A percentile compares a stretch with the other conserved stretches of the same genome.
Evolutionary conservation across 2,329 filamentous ascomycete species (phyloP).

Genomic region (Huntiella omanensis): DNA sequence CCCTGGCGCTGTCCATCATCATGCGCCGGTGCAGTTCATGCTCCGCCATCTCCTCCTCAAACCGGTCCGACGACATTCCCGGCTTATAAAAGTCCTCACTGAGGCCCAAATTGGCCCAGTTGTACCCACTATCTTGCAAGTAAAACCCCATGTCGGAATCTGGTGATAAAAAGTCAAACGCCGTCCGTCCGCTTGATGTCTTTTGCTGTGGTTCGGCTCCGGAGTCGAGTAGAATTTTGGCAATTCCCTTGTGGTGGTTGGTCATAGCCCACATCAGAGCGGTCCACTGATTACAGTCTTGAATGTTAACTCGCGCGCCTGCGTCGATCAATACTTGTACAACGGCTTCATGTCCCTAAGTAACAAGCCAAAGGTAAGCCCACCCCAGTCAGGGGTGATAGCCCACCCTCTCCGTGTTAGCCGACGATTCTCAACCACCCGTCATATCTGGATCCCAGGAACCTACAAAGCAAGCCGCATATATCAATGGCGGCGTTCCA

Average conservation of each 20-base stretch:
- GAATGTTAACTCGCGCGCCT: constrained; percentile 74
- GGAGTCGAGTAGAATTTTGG: constrained; percentile 78
- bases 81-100: constrained; percentile 88
- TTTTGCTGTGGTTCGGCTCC: constrained; percentile 92
- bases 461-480: constrained; percentile 88
- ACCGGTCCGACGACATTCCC: constrained; percentile 79
- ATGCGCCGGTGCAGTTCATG: constrained; percentile 87
- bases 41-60: constrained; percentile 94
- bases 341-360: constrained; percentile 69
- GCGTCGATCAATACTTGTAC: constrained; percentile 69
- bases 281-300: constrained; percentile 94
- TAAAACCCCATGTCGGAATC: constrained; percentile 96
- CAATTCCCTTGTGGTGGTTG: constrained; percentile 89
- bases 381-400: constrained; percentile 10
- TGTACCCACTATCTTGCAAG: constrained; percentile 83
- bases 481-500: constrained; percentile 89
- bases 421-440: not conserved
- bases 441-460: not conserved
- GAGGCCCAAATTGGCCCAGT: constrained; percentile 42
- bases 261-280: constrained; percentile 99
- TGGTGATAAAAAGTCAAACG: constrained; percentile 86
- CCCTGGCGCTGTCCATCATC: constrained; percentile 99
- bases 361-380: not conserved
- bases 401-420: constrained; percentile 5
- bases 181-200: constrained; percentile 81